phyloP scores from a whole-genome alignment of 805 yeast genomes.

The Pichia scutulata region DNA sequence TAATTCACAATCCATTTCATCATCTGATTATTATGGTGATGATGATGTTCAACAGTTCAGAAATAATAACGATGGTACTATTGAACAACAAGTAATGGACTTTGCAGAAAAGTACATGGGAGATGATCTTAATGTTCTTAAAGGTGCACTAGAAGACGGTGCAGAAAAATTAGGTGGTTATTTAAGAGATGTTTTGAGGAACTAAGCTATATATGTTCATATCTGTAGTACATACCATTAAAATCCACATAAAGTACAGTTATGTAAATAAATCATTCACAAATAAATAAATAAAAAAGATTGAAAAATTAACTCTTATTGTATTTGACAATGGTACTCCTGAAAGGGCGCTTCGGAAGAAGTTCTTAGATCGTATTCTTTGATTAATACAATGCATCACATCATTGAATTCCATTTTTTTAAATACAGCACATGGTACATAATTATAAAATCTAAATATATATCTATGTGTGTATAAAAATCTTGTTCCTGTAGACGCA shows the following conservation, averaged over 20 bases:
- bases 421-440: too few relatives aligned
- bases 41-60: slow-evolving; percentile 26
- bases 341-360: too few relatives aligned
- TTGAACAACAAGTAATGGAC: slow-evolving; percentile 48
- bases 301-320: too few relatives aligned
- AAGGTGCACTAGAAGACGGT: slow-evolving; percentile 89
- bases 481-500: too few relatives aligned
- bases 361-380: too few relatives aligned
- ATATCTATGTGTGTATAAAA: too few relatives aligned
- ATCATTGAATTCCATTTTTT: too few relatives aligned
- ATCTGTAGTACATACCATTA: neutral
- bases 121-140: slow-evolving; percentile 82
- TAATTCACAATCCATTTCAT: slow-evolving; percentile 87
- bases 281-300: too few relatives aligned
- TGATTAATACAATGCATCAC: too few relatives aligned
- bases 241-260: neutral
- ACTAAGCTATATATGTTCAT: slow-evolving; percentile 4
- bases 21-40: slow-evolving; percentile 88
- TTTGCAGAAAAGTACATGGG: slow-evolving; percentile 62
- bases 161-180: slow-evolving; percentile 82
- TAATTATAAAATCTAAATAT: too few relatives aligned
- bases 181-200: slow-evolving; percentile 75
- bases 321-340: too few relatives aligned
- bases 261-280: neutral
- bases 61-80: slow-evolving; percentile 21